These are phyloP conservation scores for Lentinula edodes DNA, from an alignment of 768 basidiomycete species.

Conservation along the genomic window DNA sequence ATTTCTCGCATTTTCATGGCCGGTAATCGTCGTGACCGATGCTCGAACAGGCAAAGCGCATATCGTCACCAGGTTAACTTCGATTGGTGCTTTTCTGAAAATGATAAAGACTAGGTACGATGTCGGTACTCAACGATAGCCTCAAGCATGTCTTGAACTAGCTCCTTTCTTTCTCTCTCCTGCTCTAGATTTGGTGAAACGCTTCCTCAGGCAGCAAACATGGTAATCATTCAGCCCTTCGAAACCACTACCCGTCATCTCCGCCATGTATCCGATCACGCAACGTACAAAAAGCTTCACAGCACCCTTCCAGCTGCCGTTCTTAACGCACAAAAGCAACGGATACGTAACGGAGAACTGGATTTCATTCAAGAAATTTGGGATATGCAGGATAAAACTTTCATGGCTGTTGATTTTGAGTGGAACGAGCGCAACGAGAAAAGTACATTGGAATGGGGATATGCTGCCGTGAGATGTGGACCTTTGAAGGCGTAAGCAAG, in stretches of 20 bases:
- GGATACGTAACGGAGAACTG: slow-evolving; percentile 62
- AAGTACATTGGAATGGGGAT: slow-evolving; percentile 74
- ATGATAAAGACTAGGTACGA: slow-evolving; percentile 78
- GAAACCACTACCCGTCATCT: slow-evolving; percentile 65
- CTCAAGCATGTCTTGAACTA: not conserved
- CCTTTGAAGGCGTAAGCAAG: slow-evolving; percentile 69
- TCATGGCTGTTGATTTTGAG: slow-evolving; percentile 70
- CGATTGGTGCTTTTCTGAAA: slow-evolving; percentile 70
- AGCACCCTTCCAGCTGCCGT: slow-evolving; percentile 66
- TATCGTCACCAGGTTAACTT: slow-evolving; percentile 71
- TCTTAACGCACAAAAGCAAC: slow-evolving; percentile 58
- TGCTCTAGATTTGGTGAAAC: slow-evolving; percentile 65
- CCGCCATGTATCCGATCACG: slow-evolving; percentile 62
- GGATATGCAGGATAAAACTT: slow-evolving; percentile 66
- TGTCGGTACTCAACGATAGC: not conserved
- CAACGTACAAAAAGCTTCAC: slow-evolving; percentile 64
- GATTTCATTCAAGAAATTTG: slow-evolving; percentile 62
- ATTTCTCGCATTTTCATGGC: slow-evolving; percentile 81
- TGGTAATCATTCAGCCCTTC: slow-evolving; percentile 62
- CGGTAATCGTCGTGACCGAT: slow-evolving; percentile 74
- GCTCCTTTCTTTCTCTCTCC: not conserved
- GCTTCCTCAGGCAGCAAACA: slow-evolving; percentile 66
- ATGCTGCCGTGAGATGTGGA: slow-evolving; percentile 71
- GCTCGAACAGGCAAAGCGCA: slow-evolving; percentile 65
- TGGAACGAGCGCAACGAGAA: slow-evolving; percentile 69